These are phyloP conservation scores for Lactuca sativa DNA, from an alignment of 129 eudicot genomes.

Conservation along the genomic window DNA sequence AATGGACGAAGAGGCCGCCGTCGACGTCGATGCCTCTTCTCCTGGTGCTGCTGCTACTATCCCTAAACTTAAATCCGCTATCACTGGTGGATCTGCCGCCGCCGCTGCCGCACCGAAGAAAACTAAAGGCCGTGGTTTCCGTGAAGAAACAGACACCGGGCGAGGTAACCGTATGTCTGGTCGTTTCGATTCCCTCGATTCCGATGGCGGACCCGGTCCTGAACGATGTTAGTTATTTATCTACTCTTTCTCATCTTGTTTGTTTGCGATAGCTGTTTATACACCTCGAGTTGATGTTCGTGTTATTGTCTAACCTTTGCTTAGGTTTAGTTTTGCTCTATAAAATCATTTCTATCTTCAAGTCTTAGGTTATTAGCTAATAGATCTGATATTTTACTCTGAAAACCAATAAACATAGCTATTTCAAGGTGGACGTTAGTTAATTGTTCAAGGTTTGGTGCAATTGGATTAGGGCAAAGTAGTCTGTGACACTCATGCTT, in stretches of 20 bases:
- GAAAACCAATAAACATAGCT: neutral
- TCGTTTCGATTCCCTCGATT: constrained; percentile 81
- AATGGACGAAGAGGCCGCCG: constrained; percentile 87
- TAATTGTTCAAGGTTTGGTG: constrained; percentile 9
- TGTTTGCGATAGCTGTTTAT: neutral
- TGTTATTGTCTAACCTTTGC: neutral
- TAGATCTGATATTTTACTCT: constrained; percentile 18
- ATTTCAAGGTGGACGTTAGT: neutral
- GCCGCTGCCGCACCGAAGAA: constrained; percentile 43
- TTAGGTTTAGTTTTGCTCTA: constrained; percentile 3
- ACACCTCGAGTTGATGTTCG: neutral
- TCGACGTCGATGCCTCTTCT: constrained; percentile 53
- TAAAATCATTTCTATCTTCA: neutral
- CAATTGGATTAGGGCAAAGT: constrained; percentile 12
- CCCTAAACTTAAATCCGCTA: constrained; percentile 76
- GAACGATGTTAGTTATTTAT: constrained; percentile 65
- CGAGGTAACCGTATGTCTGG: constrained; percentile 68
- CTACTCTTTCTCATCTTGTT: neutral
- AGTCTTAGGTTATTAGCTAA: constrained; percentile 1
- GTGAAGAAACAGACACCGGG: constrained; percentile 68
- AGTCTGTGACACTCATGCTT: neutral
- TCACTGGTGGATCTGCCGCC: constrained; percentile 64
- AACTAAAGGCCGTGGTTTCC: constrained; percentile 96
- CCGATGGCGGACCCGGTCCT: constrained; percentile 94
- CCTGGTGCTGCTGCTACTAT: constrained; percentile 44